Conservation (phyloP, 2,329 filamentous ascomycete genomes). For the Curvularia verruculosa region DNA sequence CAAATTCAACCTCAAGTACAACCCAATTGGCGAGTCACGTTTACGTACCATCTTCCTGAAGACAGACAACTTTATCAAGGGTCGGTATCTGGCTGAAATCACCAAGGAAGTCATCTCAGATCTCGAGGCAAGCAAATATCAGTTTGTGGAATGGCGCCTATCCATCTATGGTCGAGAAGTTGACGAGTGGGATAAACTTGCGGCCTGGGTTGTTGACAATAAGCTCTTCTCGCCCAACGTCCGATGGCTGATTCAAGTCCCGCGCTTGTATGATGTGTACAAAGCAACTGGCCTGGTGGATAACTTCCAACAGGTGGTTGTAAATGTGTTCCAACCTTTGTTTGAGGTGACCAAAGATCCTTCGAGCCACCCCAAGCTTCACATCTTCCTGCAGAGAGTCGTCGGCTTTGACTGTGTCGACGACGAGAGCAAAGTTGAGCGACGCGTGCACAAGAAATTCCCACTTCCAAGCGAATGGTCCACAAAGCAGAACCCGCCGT, state of each 20-base stretch:
- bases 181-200: conserved; percentile 97
- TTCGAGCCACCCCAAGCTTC: conserved; percentile 84
- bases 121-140: conserved; percentile 97
- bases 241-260: conserved; percentile 94
- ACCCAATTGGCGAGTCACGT: conserved; percentile 93
- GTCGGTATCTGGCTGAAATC: conserved; percentile 94
- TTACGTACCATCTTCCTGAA: conserved; percentile 98
- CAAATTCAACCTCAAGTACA: conserved; percentile 99
- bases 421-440: conserved; percentile 95
- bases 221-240: conserved; percentile 98
- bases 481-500: conserved; percentile 93
- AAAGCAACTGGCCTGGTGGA: conserved; percentile 86
- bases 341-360: conserved; percentile 95
- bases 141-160: conserved; percentile 99
- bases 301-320: conserved; percentile 86
- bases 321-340: conserved; percentile 89
- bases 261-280: conserved; percentile 93
- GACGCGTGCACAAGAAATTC: conserved; percentile 93
- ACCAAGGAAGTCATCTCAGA: conserved; percentile 98
- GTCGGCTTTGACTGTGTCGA: conserved; percentile 98
- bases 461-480: conserved; percentile 88
- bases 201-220: conserved; percentile 96
- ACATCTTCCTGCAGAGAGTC: conserved; percentile 91
- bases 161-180: conserved; percentile 92
- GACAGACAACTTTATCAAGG: conserved; percentile 97